A percentile compares a stretch with the other conserved stretches of the same genome.
phyloP scores from a whole-genome alignment of 352 stramenopile species.

The Phytophthora aleatoria region DNA sequence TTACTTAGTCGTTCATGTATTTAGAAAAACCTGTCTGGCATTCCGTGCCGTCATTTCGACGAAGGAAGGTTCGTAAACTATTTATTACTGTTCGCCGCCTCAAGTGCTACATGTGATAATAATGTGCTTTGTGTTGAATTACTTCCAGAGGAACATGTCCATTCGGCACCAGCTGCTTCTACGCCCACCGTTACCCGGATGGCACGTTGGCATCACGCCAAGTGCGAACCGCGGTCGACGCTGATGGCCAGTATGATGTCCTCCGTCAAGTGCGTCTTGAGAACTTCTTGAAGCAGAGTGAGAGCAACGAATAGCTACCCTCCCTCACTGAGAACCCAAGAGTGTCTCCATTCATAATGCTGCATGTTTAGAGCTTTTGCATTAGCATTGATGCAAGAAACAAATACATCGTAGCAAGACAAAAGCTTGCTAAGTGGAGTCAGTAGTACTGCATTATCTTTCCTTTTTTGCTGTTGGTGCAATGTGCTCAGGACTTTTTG shows the following conservation, averaged over 20 bases:
- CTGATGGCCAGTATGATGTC: conserved; percentile 77
- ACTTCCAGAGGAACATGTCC: conserved; percentile 68
- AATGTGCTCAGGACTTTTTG: neutral
- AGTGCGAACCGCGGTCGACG: conserved; percentile 74
- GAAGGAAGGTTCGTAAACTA: conserved; percentile 57
- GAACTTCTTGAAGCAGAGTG: conserved; percentile 57
- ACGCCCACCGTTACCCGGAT: conserved; percentile 75
- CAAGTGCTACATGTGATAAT: conserved; percentile 15
- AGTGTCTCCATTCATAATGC: conserved; percentile 15
- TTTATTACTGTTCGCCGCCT: neutral
- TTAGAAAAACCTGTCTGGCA: conserved; percentile 70
- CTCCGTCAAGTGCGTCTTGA: conserved; percentile 76
- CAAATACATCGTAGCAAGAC: conserved; percentile 17
- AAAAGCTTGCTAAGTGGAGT: conserved; percentile 11
- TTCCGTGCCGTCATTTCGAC: conserved; percentile 87
- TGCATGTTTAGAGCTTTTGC: conserved; percentile 42
- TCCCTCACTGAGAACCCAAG: neutral
- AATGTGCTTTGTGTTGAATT: conserved; percentile 18
- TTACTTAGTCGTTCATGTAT: conserved; percentile 9
- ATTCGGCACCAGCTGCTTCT: conserved; percentile 90
- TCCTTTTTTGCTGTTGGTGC: neutral
- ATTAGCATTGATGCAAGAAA: conserved; percentile 19
- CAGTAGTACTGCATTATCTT: conserved; percentile 14
- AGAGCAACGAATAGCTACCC: conserved; percentile 19
- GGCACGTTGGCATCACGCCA: conserved; percentile 62